Conservation (phyloP, 2,329 filamentous ascomycete species). For the Aureobasidium sp. region DNA sequence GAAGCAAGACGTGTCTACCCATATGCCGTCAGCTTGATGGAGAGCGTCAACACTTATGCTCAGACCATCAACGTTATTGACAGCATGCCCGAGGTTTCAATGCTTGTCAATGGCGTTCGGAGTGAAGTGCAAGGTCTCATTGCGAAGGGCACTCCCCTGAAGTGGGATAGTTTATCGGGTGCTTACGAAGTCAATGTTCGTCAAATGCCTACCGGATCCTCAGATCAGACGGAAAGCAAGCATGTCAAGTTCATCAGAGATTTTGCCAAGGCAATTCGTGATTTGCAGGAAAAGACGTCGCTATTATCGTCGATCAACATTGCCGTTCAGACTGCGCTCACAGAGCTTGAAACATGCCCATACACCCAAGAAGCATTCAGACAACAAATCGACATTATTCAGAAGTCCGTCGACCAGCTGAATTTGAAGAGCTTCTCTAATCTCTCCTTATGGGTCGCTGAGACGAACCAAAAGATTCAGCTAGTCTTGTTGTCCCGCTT, state of each 20-base stretch:
- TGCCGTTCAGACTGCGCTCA: conserved; percentile 71
- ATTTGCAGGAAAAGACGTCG: conserved; percentile 79
- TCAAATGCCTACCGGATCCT: conserved; percentile 48
- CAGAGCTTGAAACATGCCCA: conserved; percentile 73
- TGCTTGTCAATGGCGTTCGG: conserved; percentile 81
- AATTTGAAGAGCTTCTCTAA: conserved; percentile 96
- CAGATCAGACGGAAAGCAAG: conserved; percentile 66
- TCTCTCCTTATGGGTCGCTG: conserved; percentile 77
- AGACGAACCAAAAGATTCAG: conserved; percentile 81
- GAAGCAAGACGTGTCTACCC: conserved; percentile 98
- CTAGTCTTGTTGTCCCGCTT: conserved; percentile 70
- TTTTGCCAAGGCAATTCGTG: conserved; percentile 77
- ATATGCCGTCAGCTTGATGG: conserved; percentile 96
- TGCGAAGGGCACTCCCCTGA: conserved; percentile 75
- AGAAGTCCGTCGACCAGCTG: conserved; percentile 88
- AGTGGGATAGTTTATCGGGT: conserved; percentile 98
- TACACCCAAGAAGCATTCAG: conserved; percentile 78
- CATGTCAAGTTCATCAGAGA: conserved; percentile 96
- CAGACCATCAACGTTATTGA: conserved; percentile 80
- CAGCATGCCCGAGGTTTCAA: conserved; percentile 77
- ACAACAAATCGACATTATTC: conserved; percentile 72
- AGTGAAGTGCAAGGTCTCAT: conserved; percentile 83
- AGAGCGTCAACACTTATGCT: conserved; percentile 87
- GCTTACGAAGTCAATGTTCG: conserved; percentile 86
- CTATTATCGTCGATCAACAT: conserved; percentile 70